These are phyloP conservation scores for Tylopilus cervinicoccineus DNA, from an alignment of 768 basidiomycete species.

Conservation along the genomic window DNA sequence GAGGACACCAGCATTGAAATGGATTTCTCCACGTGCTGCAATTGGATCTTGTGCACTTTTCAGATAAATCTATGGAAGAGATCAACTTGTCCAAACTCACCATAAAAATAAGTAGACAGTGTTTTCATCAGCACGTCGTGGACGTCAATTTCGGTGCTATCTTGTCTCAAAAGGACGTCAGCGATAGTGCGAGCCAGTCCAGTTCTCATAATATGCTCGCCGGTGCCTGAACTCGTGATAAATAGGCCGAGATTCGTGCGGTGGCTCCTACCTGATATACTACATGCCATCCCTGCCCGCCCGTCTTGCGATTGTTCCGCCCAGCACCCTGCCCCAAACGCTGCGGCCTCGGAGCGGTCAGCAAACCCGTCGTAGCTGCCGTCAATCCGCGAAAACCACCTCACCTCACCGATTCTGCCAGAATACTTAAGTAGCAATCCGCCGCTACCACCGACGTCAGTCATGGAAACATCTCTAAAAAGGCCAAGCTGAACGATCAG, in stretches of 20 bases:
- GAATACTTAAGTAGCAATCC: constrained; percentile 74
- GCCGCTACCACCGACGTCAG: constrained; percentile 44
- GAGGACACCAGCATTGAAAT: constrained; percentile 59
- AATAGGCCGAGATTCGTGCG: background rate
- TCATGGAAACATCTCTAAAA: too few species aligned
- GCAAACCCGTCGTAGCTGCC: background rate
- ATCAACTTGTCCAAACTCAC: constrained; percentile 34
- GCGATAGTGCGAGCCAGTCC: constrained; percentile 54
- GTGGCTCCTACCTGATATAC: constrained; percentile 48
- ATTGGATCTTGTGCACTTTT: constrained; percentile 31
- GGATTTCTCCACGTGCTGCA: constrained; percentile 35
- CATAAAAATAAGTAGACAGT: constrained; percentile 47
- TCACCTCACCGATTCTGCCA: constrained; percentile 74
- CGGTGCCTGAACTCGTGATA: constrained; percentile 47
- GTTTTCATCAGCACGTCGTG: constrained; percentile 48
- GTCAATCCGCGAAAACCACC: background rate
- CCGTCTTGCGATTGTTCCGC: constrained; percentile 37
- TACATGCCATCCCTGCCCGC: constrained; percentile 52
- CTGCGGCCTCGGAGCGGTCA: constrained; percentile 48
- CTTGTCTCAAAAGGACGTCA: constrained; percentile 34
- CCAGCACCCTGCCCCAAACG: constrained; percentile 78
- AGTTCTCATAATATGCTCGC: constrained; percentile 63
- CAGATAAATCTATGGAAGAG: background rate
- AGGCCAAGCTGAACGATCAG: background rate
- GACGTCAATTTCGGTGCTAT: constrained; percentile 40